These are phyloP conservation scores for Apophysomyces ossiformis DNA, from an alignment of 371 early-diverging fungal species.

Conservation along the genomic window DNA sequence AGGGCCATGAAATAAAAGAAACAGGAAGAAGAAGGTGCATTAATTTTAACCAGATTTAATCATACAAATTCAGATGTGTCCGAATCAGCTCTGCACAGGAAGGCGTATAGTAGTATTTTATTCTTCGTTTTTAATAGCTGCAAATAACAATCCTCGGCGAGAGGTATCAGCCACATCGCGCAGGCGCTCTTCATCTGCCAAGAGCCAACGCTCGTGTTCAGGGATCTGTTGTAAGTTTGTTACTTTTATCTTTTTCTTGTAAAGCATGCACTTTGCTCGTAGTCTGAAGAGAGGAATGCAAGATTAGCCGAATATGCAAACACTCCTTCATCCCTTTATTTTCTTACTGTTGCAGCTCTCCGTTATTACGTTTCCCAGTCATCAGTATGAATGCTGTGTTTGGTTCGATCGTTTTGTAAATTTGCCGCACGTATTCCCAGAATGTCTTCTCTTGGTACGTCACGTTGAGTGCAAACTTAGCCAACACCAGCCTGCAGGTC, in stretches of 20 bases:
- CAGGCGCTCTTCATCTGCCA: conserved; percentile 30
- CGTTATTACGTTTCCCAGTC: conserved; percentile 30
- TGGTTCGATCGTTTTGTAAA: conserved; percentile 27
- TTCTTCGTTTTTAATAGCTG: conserved; percentile 13
- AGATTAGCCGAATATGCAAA: not conserved
- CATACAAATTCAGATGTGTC: not conserved
- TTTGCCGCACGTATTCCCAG: conserved; percentile 14
- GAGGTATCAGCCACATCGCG: conserved; percentile 24
- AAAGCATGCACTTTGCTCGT: conserved; percentile 28
- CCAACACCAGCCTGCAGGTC: conserved; percentile 4
- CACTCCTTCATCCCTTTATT: conserved; percentile 4
- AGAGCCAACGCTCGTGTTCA: conserved; percentile 34
- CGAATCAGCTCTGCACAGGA: conserved; percentile 2
- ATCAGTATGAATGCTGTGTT: conserved; percentile 31
- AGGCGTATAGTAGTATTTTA: not conserved
- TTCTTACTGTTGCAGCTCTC: conserved; percentile 21
- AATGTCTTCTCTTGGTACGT: conserved; percentile 8
- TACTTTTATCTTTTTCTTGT: conserved; percentile 28
- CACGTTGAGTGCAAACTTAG: conserved; percentile 11
- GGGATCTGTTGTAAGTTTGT: conserved; percentile 31
- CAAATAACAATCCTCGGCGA: conserved; percentile 33
- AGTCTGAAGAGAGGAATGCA: conserved; percentile 15
- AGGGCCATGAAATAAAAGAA: not conserved
- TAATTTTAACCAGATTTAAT: conserved; percentile 1
- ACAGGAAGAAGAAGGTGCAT: conserved; percentile 1